Evolutionary conservation across 2,329 filamentous ascomycete species (phyloP).

Genomic region (Aureobasidium sp.): DNA sequence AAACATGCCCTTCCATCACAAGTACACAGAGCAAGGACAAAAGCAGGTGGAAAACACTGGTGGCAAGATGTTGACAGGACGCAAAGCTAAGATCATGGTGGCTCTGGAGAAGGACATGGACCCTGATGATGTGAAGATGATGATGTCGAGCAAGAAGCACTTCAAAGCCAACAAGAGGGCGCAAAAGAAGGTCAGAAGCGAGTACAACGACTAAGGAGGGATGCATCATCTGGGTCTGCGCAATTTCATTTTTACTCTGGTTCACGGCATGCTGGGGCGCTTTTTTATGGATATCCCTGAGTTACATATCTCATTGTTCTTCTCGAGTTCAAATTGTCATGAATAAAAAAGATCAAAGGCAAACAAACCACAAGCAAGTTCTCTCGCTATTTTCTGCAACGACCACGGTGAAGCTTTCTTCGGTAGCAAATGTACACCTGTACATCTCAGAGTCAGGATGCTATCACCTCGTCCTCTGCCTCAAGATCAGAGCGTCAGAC

Average conservation of each 20-base stretch:
- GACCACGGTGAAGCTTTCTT: neutral
- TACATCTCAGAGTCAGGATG: too few species aligned
- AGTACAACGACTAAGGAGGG: slow-evolving; percentile 8
- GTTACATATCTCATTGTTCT: neutral
- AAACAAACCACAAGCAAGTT: neutral
- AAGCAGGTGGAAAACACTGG: slow-evolving; percentile 26
- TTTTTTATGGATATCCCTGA: slow-evolving; percentile 5
- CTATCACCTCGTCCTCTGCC: neutral
- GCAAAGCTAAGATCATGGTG: slow-evolving; percentile 72
- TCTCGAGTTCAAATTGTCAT: neutral
- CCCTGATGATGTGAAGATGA: slow-evolving; percentile 40
- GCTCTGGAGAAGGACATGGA: slow-evolving; percentile 82
- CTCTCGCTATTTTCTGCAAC: neutral
- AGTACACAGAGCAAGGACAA: slow-evolving; percentile 74
- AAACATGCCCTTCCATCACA: slow-evolving; percentile 76
- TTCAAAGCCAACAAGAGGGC: slow-evolving; percentile 67
- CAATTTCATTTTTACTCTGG: neutral
- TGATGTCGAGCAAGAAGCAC: slow-evolving; percentile 71
- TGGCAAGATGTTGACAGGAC: slow-evolving; percentile 66
- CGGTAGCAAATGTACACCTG: neutral
- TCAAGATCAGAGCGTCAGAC: neutral
- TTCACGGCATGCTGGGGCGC: slow-evolving; percentile 6
- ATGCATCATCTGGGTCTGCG: neutral
- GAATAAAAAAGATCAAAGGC: neutral
- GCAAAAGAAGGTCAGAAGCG: slow-evolving; percentile 21